These are phyloP conservation scores for Elongisporangium senticosum DNA, from an alignment of 352 stramenopile genomes.

Conservation along the genomic window DNA sequence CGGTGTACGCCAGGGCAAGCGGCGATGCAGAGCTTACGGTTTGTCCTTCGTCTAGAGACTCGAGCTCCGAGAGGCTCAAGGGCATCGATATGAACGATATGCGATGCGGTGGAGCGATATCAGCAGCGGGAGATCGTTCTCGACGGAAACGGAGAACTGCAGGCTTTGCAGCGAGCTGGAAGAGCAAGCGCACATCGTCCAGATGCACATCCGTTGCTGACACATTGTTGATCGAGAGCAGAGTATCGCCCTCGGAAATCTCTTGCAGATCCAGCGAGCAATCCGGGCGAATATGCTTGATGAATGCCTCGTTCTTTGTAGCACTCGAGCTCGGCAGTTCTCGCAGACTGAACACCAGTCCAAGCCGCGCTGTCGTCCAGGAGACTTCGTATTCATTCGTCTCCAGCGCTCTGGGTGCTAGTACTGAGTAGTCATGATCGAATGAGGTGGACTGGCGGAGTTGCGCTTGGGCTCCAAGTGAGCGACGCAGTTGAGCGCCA, in stretches of 20 bases:
- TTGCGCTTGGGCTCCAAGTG: slow-evolving; percentile 1
- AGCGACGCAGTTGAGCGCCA: neutral
- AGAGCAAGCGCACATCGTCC: slow-evolving; percentile 21
- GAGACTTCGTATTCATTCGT: slow-evolving; percentile 10
- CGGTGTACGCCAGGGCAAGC: slow-evolving; percentile 22
- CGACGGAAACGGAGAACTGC: slow-evolving; percentile 29
- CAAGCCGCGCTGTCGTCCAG: slow-evolving; percentile 9
- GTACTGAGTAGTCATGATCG: neutral
- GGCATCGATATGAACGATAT: neutral
- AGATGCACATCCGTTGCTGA: slow-evolving; percentile 16
- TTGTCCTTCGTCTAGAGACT: slow-evolving; percentile 13
- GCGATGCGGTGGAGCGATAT: neutral
- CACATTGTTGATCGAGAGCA: slow-evolving; percentile 33
- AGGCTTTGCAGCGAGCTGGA: slow-evolving; percentile 25
- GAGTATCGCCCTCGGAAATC: slow-evolving; percentile 27
- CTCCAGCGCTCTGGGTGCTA: neutral
- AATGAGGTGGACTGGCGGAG: neutral
- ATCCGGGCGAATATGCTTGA: slow-evolving; percentile 9
- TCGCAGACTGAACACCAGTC: slow-evolving; percentile 7
- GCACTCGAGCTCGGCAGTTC: neutral
- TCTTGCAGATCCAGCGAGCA: slow-evolving; percentile 25
- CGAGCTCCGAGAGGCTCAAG: slow-evolving; percentile 3
- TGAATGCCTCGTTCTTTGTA: neutral
- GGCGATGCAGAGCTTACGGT: slow-evolving; percentile 7
- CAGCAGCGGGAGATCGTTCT: neutral